phyloP scores from a whole-genome alignment of 2,329 filamentous ascomycete genomes.

The Calcarisporium arbuscula region DNA sequence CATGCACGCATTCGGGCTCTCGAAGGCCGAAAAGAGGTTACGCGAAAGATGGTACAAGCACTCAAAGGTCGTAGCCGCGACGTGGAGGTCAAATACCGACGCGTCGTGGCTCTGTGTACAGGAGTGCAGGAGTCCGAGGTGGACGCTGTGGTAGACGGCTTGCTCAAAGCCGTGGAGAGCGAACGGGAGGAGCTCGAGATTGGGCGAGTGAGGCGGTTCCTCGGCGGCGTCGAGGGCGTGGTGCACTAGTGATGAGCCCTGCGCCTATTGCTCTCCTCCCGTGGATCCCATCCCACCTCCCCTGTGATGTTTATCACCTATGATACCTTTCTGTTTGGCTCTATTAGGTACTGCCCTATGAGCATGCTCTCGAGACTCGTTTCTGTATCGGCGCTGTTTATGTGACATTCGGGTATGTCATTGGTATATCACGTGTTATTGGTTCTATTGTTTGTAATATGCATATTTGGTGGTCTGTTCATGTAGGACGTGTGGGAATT shows the following conservation, averaged over 20 bases:
- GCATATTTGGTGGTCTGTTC: no score
- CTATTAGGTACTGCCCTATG: no score
- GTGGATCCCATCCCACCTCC: neutral
- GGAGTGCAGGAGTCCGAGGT: constrained; percentile 71
- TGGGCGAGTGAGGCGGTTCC: constrained; percentile 68
- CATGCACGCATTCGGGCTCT: constrained; percentile 66
- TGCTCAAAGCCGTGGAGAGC: constrained; percentile 85
- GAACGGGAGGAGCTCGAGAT: constrained; percentile 73
- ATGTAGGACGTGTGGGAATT: no score
- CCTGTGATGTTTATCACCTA: neutral
- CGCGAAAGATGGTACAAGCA: constrained; percentile 60
- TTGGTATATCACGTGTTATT: no score
- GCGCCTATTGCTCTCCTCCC: constrained; percentile 1
- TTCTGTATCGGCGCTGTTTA: no score
- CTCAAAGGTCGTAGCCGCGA: constrained; percentile 77
- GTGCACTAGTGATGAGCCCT: constrained; percentile 28
- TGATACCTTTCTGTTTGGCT: no score
- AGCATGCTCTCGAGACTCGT: no score
- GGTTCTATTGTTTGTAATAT: no score
- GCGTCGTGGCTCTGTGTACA: constrained; percentile 82
- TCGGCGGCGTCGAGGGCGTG: constrained; percentile 69
- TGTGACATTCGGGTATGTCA: no score
- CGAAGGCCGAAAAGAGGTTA: constrained; percentile 57
- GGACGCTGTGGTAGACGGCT: constrained; percentile 69
- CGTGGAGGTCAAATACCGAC: constrained; percentile 79